These are phyloP conservation scores for Metarhizium brunneum DNA, from an alignment of 2,329 filamentous ascomycete genomes.

Conservation along the genomic window DNA sequence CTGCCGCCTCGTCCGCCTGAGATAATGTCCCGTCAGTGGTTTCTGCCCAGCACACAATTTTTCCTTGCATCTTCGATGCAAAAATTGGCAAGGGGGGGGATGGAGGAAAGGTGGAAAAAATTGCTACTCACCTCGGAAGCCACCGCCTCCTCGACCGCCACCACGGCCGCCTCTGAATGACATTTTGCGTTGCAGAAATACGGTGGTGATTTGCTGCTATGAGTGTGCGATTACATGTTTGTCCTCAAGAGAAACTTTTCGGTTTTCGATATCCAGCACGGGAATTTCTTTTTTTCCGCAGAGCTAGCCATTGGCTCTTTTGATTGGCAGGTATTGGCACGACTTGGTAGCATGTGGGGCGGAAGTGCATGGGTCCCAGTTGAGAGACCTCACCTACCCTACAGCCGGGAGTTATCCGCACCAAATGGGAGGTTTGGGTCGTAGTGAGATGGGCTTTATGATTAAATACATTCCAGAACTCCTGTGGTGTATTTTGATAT, in stretches of 20 bases:
- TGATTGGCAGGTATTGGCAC: conserved; percentile 1
- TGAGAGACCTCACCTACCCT: neutral
- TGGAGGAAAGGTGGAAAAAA: neutral
- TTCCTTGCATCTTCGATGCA: neutral
- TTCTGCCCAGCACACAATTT: neutral
- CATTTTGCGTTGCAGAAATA: conserved; percentile 6
- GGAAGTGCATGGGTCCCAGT: neutral
- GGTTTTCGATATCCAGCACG: conserved; percentile 14
- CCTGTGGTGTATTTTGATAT: too few relatives aligned
- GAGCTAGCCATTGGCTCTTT: neutral
- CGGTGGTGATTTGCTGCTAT: neutral
- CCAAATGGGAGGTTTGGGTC: too few relatives aligned
- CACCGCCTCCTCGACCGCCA: conserved; percentile 11
- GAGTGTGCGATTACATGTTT: neutral
- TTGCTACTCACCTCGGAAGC: conserved; percentile 9
- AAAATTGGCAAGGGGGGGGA: neutral
- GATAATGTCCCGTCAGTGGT: neutral
- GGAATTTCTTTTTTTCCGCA: conserved; percentile 8
- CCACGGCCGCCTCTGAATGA: conserved; percentile 13
- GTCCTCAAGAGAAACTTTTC: conserved; percentile 8
- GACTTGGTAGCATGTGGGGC: neutral
- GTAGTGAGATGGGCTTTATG: too few relatives aligned
- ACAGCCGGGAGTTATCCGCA: neutral
- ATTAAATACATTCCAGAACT: too few relatives aligned
- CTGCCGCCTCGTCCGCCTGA: conserved; percentile 13